Evolutionary conservation across 2,329 filamentous ascomycete species (phyloP).

Genomic region (Fusarium scirpi): DNA sequence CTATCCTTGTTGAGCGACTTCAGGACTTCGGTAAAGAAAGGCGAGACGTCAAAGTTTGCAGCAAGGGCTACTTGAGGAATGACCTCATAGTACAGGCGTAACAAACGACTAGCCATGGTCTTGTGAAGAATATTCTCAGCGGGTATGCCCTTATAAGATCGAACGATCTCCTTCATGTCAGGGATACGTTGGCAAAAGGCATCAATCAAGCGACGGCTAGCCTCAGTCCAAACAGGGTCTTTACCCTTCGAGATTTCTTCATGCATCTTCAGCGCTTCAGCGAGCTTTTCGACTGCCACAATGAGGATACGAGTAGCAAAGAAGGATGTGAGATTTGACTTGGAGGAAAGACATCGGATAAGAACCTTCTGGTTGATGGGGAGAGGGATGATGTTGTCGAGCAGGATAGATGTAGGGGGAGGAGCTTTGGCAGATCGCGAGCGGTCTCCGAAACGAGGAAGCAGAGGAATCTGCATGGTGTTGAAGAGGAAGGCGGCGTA

Average conservation of each 20-base stretch:
- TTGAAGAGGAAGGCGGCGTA: constrained; percentile 91
- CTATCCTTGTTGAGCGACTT: constrained; percentile 68
- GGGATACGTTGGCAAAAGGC: constrained; percentile 85
- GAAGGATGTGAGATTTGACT: constrained; percentile 82
- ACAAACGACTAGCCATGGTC: constrained; percentile 80
- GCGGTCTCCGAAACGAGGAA: constrained; percentile 75
- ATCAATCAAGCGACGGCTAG: constrained; percentile 73
- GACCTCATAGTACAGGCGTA: constrained; percentile 87
- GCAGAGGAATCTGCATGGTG: constrained; percentile 79
- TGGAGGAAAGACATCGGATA: constrained; percentile 81
- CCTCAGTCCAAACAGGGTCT: constrained; percentile 73
- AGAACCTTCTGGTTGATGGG: constrained; percentile 85
- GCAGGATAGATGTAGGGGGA: constrained; percentile 80
- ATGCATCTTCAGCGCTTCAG: constrained; percentile 71
- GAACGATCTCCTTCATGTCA: constrained; percentile 82
- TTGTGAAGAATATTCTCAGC: constrained; percentile 79
- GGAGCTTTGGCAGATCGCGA: constrained; percentile 73
- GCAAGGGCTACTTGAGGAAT: constrained; percentile 83
- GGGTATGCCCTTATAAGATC: constrained; percentile 76
- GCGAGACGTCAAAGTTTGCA: constrained; percentile 89
- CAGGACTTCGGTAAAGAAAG: constrained; percentile 77
- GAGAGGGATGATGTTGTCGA: constrained; percentile 88
- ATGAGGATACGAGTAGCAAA: constrained; percentile 86
- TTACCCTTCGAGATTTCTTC: constrained; percentile 56
- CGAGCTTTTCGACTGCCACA: constrained; percentile 82